phyloP scores from a whole-genome alignment of 495 filamentous ascomycete species.

The Aspergillus sparsus region DNA sequence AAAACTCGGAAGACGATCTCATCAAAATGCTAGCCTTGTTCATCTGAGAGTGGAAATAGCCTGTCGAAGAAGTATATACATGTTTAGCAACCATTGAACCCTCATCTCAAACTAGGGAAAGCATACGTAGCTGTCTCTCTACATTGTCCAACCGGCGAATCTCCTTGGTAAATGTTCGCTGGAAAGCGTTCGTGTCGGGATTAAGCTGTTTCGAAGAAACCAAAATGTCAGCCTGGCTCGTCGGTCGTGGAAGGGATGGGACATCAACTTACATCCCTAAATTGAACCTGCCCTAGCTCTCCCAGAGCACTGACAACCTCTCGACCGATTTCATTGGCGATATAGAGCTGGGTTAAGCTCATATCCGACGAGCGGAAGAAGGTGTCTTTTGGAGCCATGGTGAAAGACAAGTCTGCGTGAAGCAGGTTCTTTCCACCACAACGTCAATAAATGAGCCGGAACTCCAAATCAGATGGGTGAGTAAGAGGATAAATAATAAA shows the following conservation, averaged over 20 bases:
- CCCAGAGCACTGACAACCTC: slow-evolving; percentile 96
- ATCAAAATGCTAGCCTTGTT: slow-evolving; percentile 85
- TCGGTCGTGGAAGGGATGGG: background rate
- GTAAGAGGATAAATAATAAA: slow-evolving; percentile 13
- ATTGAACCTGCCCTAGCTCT: slow-evolving; percentile 93
- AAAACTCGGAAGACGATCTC: slow-evolving; percentile 80
- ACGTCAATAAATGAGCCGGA: slow-evolving; percentile 16
- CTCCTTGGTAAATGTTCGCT: slow-evolving; percentile 95
- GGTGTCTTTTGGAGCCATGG: slow-evolving; percentile 71
- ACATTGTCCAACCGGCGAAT: slow-evolving; percentile 97
- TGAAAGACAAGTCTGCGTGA: slow-evolving; percentile 31
- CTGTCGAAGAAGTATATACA: slow-evolving; percentile 34
- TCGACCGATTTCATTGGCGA: slow-evolving; percentile 96
- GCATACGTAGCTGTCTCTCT: slow-evolving; percentile 91
- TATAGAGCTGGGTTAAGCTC: slow-evolving; percentile 99
- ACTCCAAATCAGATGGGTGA: slow-evolving; percentile 7
- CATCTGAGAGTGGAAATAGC: slow-evolving; percentile 93
- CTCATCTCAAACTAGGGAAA: background rate
- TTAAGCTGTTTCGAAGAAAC: slow-evolving; percentile 66
- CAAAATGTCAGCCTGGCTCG: slow-evolving; percentile 17
- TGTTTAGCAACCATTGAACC: slow-evolving; percentile 10
- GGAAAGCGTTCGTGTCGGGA: slow-evolving; percentile 87
- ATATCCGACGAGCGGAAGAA: slow-evolving; percentile 99
- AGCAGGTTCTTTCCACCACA: slow-evolving; percentile 35
- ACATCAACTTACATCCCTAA: slow-evolving; percentile 78